Conservation (phyloP, 768 basidiomycete species). For the Boletellus ananiceps region DNA sequence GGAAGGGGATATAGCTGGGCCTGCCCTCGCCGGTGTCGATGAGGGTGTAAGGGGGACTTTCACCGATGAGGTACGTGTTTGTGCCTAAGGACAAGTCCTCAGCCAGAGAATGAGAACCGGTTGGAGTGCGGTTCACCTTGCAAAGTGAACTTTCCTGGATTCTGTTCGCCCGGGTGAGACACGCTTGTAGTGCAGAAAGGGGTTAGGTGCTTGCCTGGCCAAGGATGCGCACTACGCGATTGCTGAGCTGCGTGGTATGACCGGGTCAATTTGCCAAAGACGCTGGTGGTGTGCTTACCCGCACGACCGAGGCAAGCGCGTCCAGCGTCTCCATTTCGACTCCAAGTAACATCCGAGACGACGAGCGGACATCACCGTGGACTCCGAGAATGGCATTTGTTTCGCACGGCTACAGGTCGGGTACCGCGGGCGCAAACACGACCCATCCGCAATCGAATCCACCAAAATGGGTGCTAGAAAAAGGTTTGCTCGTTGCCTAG, state of each 20-base stretch:
- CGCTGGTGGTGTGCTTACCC: conserved; percentile 35
- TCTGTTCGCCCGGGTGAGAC: conserved; percentile 40
- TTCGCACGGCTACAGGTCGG: conserved; percentile 11
- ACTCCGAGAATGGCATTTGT: not conserved
- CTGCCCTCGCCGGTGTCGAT: conserved; percentile 81
- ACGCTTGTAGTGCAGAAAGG: not conserved
- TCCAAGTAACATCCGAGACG: not conserved
- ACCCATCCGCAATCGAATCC: conserved; percentile 18
- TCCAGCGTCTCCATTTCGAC: conserved; percentile 47
- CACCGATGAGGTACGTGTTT: conserved; percentile 83
- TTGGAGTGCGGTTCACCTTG: conserved; percentile 50
- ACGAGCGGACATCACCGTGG: no score
- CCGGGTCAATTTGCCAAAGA: not conserved
- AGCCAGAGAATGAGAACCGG: not conserved
- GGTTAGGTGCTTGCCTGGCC: conserved; percentile 55
- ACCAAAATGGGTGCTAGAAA: conserved; percentile 43
- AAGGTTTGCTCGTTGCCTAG: conserved; percentile 23
- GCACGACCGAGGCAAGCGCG: conserved; percentile 47
- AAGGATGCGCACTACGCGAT: conserved; percentile 61
- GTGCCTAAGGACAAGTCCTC: conserved; percentile 52
- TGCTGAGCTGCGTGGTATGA: conserved; percentile 50
- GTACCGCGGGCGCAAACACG: no score
- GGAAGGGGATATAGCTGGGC: conserved; percentile 59
- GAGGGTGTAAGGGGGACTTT: conserved; percentile 65
- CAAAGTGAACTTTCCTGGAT: conserved; percentile 84